A percentile compares a stretch with the other conserved stretches of the same genome.
phyloP scores from a whole-genome alignment of 495 filamentous ascomycete species.

The Lophiostoma macrostomum region DNA sequence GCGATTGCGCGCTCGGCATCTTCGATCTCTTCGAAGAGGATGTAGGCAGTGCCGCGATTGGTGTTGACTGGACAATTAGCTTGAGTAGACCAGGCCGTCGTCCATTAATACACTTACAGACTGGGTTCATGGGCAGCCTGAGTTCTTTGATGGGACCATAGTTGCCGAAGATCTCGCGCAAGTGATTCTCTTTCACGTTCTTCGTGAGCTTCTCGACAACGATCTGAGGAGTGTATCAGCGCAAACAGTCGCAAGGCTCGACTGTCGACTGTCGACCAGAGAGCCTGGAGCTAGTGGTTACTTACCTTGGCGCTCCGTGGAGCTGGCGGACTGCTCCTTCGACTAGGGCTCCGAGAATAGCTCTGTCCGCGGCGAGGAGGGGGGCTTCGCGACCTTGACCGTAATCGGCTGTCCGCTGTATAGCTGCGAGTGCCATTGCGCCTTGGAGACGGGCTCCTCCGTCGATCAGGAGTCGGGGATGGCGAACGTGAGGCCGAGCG shows the following conservation, averaged over 20 bases:
- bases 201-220: constrained; percentile 95
- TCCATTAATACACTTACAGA: constrained; percentile 56
- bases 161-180: constrained; percentile 85
- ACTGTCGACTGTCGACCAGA: too few species aligned
- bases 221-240: constrained; percentile 69
- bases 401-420: constrained; percentile 43
- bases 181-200: constrained; percentile 84
- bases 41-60: constrained; percentile 93
- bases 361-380: constrained; percentile 36
- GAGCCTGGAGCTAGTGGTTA: background rate
- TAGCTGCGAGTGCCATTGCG: constrained; percentile 46
- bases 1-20: constrained; percentile 88
- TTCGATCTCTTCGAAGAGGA: constrained; percentile 71
- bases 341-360: constrained; percentile 48
- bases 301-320: constrained; percentile 60
- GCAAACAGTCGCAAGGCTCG: background rate
- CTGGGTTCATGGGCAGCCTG: constrained; percentile 82
- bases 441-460: constrained; percentile 8
- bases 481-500: constrained; percentile 43
- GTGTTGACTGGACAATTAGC: constrained; percentile 61
- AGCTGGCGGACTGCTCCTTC: constrained; percentile 31
- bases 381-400: constrained; percentile 8
- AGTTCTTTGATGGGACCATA: constrained; percentile 84
- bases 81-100: constrained; percentile 2
- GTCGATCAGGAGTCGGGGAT: constrained; percentile 10